Conservation (phyloP, 2,329 filamentous ascomycete species). For the Beauveria scarabaeidicola region DNA sequence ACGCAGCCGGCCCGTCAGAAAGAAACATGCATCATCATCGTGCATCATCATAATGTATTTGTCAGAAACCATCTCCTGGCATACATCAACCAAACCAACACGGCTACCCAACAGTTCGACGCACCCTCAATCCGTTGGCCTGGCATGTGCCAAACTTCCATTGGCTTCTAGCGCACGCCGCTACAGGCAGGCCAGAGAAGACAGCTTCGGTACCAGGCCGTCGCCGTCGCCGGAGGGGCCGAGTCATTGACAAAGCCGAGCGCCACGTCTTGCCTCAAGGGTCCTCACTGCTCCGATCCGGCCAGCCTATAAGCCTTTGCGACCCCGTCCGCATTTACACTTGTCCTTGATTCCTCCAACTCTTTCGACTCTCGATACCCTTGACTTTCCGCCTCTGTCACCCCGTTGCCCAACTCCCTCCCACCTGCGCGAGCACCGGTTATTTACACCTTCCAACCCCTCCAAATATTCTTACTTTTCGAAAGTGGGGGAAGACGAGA, state of each 20-base stretch:
- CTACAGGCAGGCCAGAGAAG: background rate
- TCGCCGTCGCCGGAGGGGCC: slow-evolving; percentile 6
- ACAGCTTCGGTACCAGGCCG: background rate
- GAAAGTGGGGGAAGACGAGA: slow-evolving; percentile 1
- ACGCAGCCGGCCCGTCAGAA: no score
- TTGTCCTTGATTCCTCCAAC: background rate
- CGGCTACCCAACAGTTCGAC: no score
- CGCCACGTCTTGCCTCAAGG: background rate
- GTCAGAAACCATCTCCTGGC: background rate
- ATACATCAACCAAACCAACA: background rate
- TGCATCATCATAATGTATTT: no score
- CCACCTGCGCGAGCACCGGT: background rate
- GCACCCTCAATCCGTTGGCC: background rate
- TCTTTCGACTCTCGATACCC: background rate
- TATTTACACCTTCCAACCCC: background rate
- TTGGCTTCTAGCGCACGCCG: background rate
- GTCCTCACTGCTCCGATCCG: background rate
- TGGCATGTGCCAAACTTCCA: slow-evolving; percentile 7
- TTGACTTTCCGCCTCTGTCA: background rate
- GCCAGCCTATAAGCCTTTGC: background rate
- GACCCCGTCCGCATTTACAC: background rate
- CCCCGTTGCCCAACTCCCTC: background rate
- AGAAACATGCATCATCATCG: no score
- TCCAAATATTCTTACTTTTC: background rate
- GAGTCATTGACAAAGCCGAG: slow-evolving; percentile 9